These are phyloP conservation scores for Citrullus mucosospermus DNA, from an alignment of 306 rosid genomes.

Conservation along the genomic window DNA sequence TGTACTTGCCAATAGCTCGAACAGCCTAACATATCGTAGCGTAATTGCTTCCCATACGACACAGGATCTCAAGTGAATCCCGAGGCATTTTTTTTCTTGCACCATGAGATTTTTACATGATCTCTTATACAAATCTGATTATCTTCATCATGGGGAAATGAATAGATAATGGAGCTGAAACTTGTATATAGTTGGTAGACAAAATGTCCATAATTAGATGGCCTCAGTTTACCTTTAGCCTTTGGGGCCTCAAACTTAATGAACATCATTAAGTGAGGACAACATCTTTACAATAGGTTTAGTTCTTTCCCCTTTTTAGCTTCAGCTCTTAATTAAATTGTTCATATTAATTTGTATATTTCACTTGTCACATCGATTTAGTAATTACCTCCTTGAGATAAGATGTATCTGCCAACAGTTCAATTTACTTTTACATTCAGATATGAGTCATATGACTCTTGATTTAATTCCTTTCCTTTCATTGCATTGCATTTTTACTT, in stretches of 20 bases:
- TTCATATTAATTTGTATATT: conserved; percentile 1
- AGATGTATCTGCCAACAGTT: neutral
- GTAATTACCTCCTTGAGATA: neutral
- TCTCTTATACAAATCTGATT: neutral
- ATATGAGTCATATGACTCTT: neutral
- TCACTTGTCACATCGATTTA: neutral
- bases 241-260: neutral
- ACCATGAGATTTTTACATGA: neutral
- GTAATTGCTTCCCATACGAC: neutral
- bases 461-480: neutral
- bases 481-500: neutral
- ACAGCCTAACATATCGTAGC: neutral
- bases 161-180: neutral
- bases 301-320: neutral
- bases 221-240: neutral
- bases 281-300: neutral
- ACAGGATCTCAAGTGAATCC: neutral
- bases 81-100: neutral
- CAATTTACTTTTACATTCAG: neutral
- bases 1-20: neutral
- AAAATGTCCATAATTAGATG: conserved; percentile 1
- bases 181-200: neutral
- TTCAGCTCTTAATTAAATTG: neutral
- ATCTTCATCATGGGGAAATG: conserved; percentile 2
- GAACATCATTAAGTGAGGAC: neutral